Evolutionary conservation across 2,329 filamentous ascomycete genomes (phyloP).

Genomic region (Botrytis elliptica): DNA sequence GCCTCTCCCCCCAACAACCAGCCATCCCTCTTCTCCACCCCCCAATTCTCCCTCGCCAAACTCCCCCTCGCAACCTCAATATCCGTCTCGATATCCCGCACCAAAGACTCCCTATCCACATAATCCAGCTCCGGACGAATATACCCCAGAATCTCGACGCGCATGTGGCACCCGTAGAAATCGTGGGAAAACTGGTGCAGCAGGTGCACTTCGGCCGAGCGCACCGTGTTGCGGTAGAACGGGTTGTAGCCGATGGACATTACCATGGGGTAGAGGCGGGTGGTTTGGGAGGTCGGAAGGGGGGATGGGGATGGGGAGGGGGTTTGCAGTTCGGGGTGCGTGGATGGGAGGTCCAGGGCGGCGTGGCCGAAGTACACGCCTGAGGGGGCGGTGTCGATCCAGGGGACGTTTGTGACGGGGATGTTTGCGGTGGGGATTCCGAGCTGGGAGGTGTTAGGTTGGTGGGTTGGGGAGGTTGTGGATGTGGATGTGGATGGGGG

Average conservation of each 20-base stretch:
- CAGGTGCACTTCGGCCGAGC: constrained; percentile 87
- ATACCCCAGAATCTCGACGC: constrained; percentile 79
- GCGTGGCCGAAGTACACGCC: constrained; percentile 96
- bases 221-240: constrained; percentile 88
- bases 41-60: constrained; percentile 65
- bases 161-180: constrained; percentile 82
- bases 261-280: constrained; percentile 74
- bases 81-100: constrained; percentile 86
- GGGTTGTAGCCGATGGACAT: constrained; percentile 97
- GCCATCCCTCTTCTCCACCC: constrained; percentile 25
- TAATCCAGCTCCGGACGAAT: constrained; percentile 91
- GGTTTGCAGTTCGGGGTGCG: constrained; percentile 42
- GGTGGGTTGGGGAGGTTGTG: not conserved
- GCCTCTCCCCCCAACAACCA: constrained; percentile 25
- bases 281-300: constrained; percentile 32
- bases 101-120: constrained; percentile 73
- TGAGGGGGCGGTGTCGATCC: constrained; percentile 63
- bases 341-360: constrained; percentile 59
- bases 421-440: constrained; percentile 97
- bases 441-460: constrained; percentile 54
- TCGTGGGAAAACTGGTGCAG: constrained; percentile 74
- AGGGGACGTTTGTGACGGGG: constrained; percentile 64
- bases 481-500: not conserved
- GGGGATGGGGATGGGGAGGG: constrained; percentile 20
- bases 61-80: constrained; percentile 78